Evolutionary conservation across 768 basidiomycete species (phyloP).

Genomic region (Lentinula guzmanii): DNA sequence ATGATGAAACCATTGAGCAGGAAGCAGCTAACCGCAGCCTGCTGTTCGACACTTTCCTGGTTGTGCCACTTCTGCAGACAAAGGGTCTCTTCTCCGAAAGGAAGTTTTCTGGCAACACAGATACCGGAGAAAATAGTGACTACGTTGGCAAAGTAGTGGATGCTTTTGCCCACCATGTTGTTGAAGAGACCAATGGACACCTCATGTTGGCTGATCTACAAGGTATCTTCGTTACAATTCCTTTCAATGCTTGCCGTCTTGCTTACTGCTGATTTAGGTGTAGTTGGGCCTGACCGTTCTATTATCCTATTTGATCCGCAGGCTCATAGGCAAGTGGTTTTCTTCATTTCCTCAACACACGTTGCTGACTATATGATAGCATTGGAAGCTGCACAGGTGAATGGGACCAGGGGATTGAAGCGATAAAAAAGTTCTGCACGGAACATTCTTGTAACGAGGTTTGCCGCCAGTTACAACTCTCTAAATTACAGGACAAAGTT

Average conservation of each 20-base stretch:
- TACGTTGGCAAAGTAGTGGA: conserved; percentile 12
- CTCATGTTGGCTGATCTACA: conserved; percentile 15
- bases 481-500: neutral
- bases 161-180: conserved; percentile 18
- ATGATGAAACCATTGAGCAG: neutral
- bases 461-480: conserved; percentile 7
- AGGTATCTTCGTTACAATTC: conserved; percentile 11
- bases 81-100: neutral
- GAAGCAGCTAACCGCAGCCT: neutral
- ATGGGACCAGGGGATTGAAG: conserved; percentile 9
- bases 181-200: conserved; percentile 9
- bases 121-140: conserved; percentile 10
- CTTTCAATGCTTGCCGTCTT: neutral
- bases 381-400: neutral
- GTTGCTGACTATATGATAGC: neutral
- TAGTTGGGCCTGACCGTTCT: neutral
- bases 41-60: neutral
- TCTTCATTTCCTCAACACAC: too few species aligned
- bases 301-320: neutral
- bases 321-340: neutral
- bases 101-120: conserved; percentile 13
- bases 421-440: neutral
- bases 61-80: neutral
- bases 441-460: neutral
- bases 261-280: neutral